These are phyloP conservation scores for Adansonia madagascariensis DNA, from an alignment of 441 rosid species.

Conservation along the genomic window DNA sequence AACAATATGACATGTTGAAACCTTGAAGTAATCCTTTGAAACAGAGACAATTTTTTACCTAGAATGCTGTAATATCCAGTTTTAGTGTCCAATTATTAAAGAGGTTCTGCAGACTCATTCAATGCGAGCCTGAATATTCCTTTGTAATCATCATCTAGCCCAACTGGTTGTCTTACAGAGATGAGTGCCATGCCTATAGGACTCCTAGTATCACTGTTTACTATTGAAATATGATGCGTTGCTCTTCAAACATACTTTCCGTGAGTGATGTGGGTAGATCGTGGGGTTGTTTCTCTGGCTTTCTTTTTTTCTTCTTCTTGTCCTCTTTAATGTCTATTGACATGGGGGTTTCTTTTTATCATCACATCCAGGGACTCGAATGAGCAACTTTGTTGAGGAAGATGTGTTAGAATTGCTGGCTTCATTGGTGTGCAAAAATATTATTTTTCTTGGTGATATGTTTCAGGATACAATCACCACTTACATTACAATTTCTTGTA, in stretches of 20 bases:
- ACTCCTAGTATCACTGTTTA: not conserved
- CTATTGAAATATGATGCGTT: not conserved
- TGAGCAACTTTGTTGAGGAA: conserved; percentile 50
- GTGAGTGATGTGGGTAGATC: not conserved
- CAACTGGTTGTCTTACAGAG: not conserved
- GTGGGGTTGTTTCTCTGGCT: not conserved
- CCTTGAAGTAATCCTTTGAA: not conserved
- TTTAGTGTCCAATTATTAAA: not conserved
- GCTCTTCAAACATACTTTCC: conserved; percentile 3
- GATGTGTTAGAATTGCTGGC: conserved; percentile 49
- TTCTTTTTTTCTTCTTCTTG: not conserved
- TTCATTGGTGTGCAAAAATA: conserved; percentile 45
- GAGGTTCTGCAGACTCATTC: not conserved
- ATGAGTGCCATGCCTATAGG: not conserved
- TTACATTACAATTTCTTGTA: conserved; percentile 28
- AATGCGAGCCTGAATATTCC: not conserved
- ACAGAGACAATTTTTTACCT: not conserved
- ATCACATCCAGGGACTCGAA: conserved; percentile 33
- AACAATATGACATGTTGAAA: not conserved
- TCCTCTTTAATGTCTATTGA: conserved; percentile 24
- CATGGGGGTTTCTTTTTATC: conserved; percentile 24
- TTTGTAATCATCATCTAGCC: conserved; percentile 5
- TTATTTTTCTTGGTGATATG: conserved; percentile 24
- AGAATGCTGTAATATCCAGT: not conserved
- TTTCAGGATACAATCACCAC: conserved; percentile 20